phyloP scores from a whole-genome alignment of 1,284 basidiomycete species.

The Phellinidium pouzarii region DNA sequence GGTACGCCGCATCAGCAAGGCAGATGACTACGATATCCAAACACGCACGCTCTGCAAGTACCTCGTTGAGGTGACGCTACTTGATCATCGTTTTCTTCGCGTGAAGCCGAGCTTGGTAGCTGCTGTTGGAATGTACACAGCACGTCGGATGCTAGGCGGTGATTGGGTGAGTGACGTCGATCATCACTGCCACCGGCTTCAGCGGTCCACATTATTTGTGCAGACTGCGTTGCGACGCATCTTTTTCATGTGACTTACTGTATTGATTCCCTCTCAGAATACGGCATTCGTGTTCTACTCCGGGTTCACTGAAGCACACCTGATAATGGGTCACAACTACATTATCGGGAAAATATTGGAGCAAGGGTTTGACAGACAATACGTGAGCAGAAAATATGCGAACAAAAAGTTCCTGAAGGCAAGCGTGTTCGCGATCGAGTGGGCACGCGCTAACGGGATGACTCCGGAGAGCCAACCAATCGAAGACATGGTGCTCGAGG shows the following conservation, averaged over 20 bases:
- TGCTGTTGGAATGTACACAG: slow-evolving; percentile 97
- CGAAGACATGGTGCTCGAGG: slow-evolving; percentile 14
- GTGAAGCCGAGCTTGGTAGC: slow-evolving; percentile 93
- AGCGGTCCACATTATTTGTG: neutral
- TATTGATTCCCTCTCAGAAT: slow-evolving; percentile 47
- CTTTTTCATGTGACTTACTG: slow-evolving; percentile 45
- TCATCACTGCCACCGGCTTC: slow-evolving; percentile 13
- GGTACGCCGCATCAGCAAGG: slow-evolving; percentile 98
- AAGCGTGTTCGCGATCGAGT: slow-evolving; percentile 63
- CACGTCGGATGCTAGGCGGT: slow-evolving; percentile 85
- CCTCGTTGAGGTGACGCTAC: slow-evolving; percentile 91
- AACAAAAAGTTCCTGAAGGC: slow-evolving; percentile 96
- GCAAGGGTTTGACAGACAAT: slow-evolving; percentile 74
- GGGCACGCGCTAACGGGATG: slow-evolving; percentile 37
- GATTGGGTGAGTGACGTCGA: slow-evolving; percentile 73
- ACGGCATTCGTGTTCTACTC: slow-evolving; percentile 94
- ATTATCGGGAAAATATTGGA: slow-evolving; percentile 84
- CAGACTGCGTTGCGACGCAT: slow-evolving; percentile 14
- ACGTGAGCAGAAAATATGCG: slow-evolving; percentile 95
- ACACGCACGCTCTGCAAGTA: slow-evolving; percentile 97
- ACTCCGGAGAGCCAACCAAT: neutral
- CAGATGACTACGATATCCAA: slow-evolving; percentile 98
- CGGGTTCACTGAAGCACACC: slow-evolving; percentile 85
- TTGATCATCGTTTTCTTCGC: slow-evolving; percentile 90
- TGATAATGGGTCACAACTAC: slow-evolving; percentile 76